Evolutionary conservation across 2,329 filamentous ascomycete species (phyloP).

Genomic region (Xylaria arbuscula): DNA sequence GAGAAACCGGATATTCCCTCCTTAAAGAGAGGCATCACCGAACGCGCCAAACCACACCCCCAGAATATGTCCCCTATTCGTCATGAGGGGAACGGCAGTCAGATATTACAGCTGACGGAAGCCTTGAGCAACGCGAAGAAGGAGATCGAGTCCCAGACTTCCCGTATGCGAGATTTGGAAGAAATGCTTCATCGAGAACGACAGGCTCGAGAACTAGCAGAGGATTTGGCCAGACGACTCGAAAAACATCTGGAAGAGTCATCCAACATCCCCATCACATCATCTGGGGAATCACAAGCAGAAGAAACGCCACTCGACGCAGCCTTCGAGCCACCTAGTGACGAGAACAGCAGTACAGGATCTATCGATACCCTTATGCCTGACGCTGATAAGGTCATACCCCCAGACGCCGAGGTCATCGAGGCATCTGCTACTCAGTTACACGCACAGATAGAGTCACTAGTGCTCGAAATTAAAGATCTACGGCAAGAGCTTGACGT

Average conservation of each 20-base stretch:
- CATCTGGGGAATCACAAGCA: slow-evolving; percentile 50
- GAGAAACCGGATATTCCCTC: slow-evolving; percentile 88
- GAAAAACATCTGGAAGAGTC: slow-evolving; percentile 74
- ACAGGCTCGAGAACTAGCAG: slow-evolving; percentile 82
- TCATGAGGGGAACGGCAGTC: slow-evolving; percentile 68
- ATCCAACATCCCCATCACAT: slow-evolving; percentile 55
- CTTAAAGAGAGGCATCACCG: slow-evolving; percentile 79
- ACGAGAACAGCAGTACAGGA: slow-evolving; percentile 44
- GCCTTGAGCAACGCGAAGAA: slow-evolving; percentile 85
- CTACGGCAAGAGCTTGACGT: slow-evolving; percentile 83
- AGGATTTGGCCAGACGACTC: slow-evolving; percentile 80
- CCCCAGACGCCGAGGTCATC: slow-evolving; percentile 51
- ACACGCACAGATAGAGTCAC: slow-evolving; percentile 78
- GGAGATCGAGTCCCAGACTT: slow-evolving; percentile 85
- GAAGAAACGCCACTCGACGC: slow-evolving; percentile 57
- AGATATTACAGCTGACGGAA: slow-evolving; percentile 86
- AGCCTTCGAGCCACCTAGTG: slow-evolving; percentile 58
- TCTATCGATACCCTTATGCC: slow-evolving; percentile 36
- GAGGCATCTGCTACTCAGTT: slow-evolving; percentile 58
- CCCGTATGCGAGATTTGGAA: slow-evolving; percentile 84
- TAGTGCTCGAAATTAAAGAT: slow-evolving; percentile 82
- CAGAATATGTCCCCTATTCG: slow-evolving; percentile 68
- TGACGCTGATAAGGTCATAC: slow-evolving; percentile 40
- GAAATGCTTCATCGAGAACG: slow-evolving; percentile 81
- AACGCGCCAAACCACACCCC: slow-evolving; percentile 71